Percentiles rank a stretch among this genome's conserved stretches.
Conservation (phyloP, 768 basidiomycete genomes). For the Lentinula raphanica region DNA sequence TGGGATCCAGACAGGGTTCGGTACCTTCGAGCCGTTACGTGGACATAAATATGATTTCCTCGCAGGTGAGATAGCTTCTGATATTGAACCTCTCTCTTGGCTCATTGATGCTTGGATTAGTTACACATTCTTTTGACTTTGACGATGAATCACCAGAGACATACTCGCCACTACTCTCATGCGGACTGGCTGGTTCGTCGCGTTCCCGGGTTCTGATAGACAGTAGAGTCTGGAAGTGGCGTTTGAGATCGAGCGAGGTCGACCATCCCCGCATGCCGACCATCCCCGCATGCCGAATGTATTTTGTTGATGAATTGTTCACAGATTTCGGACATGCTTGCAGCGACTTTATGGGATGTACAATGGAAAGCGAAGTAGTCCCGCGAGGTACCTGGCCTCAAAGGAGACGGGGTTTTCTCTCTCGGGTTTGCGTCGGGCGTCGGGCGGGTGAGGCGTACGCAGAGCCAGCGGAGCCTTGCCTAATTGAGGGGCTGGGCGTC, state of each 20-base stretch:
- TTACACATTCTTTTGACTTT: constrained; percentile 38
- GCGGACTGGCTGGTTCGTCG: constrained; percentile 25
- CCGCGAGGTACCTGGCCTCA: no score
- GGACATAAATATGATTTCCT: constrained; percentile 32
- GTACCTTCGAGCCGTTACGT: constrained; percentile 21
- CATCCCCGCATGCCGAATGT: constrained; percentile 83
- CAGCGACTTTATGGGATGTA: constrained; percentile 94
- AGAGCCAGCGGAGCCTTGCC: no score
- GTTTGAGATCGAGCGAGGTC: constrained; percentile 25
- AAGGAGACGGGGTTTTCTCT: no score
- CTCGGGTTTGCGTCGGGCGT: no score
- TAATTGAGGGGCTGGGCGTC: no score
- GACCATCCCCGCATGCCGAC: constrained; percentile 67
- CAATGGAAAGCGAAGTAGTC: no score
- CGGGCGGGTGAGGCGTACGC: no score
- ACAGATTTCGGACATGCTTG: constrained; percentile 73
- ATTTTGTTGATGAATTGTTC: constrained; percentile 87
- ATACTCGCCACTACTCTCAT: constrained; percentile 42
- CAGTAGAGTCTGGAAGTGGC: constrained; percentile 29
- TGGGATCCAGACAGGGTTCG: constrained; percentile 33
- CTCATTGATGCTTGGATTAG: constrained; percentile 50
- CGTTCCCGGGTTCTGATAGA: constrained; percentile 23
- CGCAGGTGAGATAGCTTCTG: constrained; percentile 24
- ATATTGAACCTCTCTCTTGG: constrained; percentile 35
- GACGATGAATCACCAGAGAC: constrained; percentile 29